Evolutionary conservation across 176 grass and related monocot genomes (phyloP).

Genomic region (Avena insularis): DNA sequence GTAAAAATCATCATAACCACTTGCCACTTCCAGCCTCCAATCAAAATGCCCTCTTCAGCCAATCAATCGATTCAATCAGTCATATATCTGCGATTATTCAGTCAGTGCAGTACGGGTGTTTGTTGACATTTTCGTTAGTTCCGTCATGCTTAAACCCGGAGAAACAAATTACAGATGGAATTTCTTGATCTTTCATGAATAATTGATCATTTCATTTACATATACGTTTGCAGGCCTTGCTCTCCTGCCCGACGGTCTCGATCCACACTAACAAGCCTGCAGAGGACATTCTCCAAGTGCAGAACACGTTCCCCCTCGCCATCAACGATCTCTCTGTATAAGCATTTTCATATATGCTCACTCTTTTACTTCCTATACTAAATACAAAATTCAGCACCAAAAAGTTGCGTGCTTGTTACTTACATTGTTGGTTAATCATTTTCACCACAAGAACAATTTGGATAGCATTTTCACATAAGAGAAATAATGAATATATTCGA

Average conservation of each 20-base stretch:
- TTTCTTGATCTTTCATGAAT: not conserved
- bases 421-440: not conserved
- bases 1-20: slow-evolving; percentile 28
- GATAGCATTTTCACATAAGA: slow-evolving; percentile 9
- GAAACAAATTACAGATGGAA: not conserved
- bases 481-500: not conserved
- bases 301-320: slow-evolving; percentile 78
- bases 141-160: no score
- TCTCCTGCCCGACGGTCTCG: slow-evolving; percentile 82
- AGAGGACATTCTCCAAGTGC: slow-evolving; percentile 74
- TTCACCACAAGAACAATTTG: not conserved
- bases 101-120: not conserved
- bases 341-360: not conserved
- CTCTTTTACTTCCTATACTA: not conserved
- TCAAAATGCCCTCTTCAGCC: not conserved
- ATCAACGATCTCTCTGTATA: slow-evolving; percentile 67
- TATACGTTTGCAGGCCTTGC: slow-evolving; percentile 61
- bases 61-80: not conserved
- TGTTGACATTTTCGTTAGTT: no score
- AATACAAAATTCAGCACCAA: not conserved
- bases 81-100: not conserved
- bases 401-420: not conserved
- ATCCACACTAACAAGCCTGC: slow-evolving; percentile 76
- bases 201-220: not conserved
- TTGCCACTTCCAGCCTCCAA: not conserved